Percentiles rank a stretch among this genome's conserved stretches.
These are phyloP conservation scores for Talaromyces sp. DNA, from an alignment of 2,329 filamentous ascomycete genomes.

Conservation along the genomic window DNA sequence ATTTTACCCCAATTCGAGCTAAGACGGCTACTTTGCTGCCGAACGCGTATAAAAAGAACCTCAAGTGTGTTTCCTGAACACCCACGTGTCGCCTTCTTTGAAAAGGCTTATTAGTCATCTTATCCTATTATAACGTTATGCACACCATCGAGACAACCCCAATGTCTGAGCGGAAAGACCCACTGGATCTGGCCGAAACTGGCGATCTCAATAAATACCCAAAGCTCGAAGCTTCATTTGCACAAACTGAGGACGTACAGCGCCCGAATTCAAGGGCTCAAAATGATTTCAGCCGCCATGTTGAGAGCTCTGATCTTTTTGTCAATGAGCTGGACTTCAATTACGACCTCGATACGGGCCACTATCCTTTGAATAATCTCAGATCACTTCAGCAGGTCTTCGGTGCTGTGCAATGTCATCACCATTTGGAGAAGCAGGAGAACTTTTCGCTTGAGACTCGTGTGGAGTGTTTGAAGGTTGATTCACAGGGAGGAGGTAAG, in stretches of 20 bases:
- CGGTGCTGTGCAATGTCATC: slow-evolving; percentile 16
- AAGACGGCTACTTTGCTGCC: too few relatives aligned
- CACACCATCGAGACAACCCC: too few relatives aligned
- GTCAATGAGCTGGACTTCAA: slow-evolving; percentile 18
- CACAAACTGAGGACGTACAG: slow-evolving; percentile 9
- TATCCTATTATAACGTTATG: too few relatives aligned
- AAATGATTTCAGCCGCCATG: slow-evolving; percentile 17
- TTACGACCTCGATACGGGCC: slow-evolving; percentile 4
- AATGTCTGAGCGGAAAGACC: slow-evolving; percentile 1
- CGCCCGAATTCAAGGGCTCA: slow-evolving; percentile 15
- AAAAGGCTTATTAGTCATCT: too few relatives aligned
- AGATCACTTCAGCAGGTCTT: slow-evolving; percentile 22
- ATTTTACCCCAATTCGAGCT: too few relatives aligned
- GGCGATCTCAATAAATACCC: slow-evolving; percentile 13
- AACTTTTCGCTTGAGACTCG: slow-evolving; percentile 17
- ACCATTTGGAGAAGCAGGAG: slow-evolving; percentile 9
- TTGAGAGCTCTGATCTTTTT: slow-evolving; percentile 5
- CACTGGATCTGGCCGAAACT: slow-evolving; percentile 9
- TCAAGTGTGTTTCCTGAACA: too few relatives aligned
- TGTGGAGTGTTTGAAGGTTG: slow-evolving; percentile 13
- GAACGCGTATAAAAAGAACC: too few relatives aligned
- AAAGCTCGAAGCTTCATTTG: slow-evolving; percentile 15
- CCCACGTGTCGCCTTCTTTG: too few relatives aligned
- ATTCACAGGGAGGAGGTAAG: slow-evolving; percentile 5
- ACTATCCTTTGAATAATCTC: slow-evolving; percentile 16